Evolutionary conservation across 148 eudicot genomes (phyloP).

Genomic region (Spergularia marina): DNA sequence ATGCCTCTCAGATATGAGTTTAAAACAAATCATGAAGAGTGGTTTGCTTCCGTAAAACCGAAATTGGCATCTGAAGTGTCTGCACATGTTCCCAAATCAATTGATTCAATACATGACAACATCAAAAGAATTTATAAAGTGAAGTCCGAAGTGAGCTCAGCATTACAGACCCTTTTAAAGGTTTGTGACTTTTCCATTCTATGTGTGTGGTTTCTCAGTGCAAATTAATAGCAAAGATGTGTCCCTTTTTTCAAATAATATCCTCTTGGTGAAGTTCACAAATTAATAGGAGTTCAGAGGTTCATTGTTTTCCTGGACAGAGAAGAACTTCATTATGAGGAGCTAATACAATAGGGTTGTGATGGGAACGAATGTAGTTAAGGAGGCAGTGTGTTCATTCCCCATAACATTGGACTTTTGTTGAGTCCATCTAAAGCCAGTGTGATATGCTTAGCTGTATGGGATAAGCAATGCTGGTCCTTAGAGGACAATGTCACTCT

Average conservation of each 20-base stretch:
- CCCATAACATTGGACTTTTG: not conserved
- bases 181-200: conserved; percentile 31
- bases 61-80: conserved; percentile 57
- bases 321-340: not conserved
- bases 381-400: conserved; percentile 1
- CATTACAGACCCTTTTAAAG: conserved; percentile 69
- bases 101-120: conserved; percentile 41
- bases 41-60: conserved; percentile 64
- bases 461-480: too few relatives aligned
- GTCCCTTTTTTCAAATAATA: not conserved
- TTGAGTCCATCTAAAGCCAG: not conserved
- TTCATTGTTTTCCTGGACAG: not conserved
- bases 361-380: not conserved
- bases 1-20: conserved; percentile 65
- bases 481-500: too few relatives aligned
- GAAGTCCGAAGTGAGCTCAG: conserved; percentile 65
- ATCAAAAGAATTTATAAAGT: conserved; percentile 68
- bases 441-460: too few relatives aligned
- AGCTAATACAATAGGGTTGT: not conserved
- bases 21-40: conserved; percentile 74
- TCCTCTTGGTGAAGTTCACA: not conserved
- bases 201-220: not conserved
- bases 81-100: conserved; percentile 43
- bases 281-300: not conserved
- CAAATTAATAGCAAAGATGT: not conserved